A percentile compares a stretch with the other conserved stretches of the same genome.
phyloP scores from a whole-genome alignment of 75 land plant species.

The Ceratopteris richardii region DNA sequence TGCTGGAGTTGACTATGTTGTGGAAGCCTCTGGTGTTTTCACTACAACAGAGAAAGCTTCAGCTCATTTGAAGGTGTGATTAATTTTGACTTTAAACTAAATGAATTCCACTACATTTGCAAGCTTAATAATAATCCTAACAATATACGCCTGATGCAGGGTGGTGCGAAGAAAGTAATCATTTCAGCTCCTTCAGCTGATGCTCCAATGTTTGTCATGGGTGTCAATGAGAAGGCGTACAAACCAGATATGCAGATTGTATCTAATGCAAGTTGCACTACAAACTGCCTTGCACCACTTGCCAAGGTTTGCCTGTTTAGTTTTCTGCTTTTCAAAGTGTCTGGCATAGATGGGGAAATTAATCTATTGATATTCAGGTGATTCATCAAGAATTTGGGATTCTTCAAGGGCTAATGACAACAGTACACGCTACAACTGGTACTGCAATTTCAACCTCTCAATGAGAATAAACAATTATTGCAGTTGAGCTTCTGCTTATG shows the following conservation, averaged over 20 bases:
- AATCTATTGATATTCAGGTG: conserved; percentile 37
- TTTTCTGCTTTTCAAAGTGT: neutral
- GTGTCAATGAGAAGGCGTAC: conserved; percentile 76
- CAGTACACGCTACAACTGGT: conserved; percentile 97
- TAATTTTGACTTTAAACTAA: neutral
- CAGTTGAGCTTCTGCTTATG: neutral
- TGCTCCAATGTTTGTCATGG: conserved; percentile 98
- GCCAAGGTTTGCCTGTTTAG: conserved; percentile 54
- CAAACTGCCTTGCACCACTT: conserved; percentile 96
- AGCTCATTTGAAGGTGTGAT: conserved; percentile 56
- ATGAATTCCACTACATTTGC: neutral
- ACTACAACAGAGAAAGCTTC: conserved; percentile 77
- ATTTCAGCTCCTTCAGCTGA: conserved; percentile 98
- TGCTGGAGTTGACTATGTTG: conserved; percentile 74
- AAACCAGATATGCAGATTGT: conserved; percentile 75
- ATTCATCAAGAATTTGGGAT: conserved; percentile 86
- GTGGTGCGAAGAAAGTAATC: conserved; percentile 96
- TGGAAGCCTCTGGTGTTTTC: conserved; percentile 93
- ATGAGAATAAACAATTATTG: no score
- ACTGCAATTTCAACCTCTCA: conserved; percentile 3
- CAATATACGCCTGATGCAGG: conserved; percentile 30
- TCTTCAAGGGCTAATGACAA: conserved; percentile 81
- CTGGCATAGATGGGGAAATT: neutral
- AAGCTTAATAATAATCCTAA: neutral
- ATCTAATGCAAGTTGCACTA: conserved; percentile 97